These are phyloP conservation scores for Ophiostoma pallidulum DNA, from an alignment of 2,329 filamentous ascomycete genomes.

Conservation along the genomic window DNA sequence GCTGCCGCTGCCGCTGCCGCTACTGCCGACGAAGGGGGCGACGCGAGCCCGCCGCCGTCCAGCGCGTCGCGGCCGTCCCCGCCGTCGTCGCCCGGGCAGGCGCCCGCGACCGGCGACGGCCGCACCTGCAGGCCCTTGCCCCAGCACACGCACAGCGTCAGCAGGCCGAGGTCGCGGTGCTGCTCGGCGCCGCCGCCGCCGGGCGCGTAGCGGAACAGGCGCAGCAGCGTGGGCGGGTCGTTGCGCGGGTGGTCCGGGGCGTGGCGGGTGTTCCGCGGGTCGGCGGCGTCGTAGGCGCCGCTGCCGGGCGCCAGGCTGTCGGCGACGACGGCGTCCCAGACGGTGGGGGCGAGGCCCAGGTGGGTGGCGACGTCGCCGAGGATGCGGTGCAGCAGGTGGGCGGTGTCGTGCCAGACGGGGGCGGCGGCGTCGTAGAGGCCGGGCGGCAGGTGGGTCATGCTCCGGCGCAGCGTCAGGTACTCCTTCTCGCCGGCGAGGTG, in stretches of 20 bases:
- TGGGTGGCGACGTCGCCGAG: slow-evolving; percentile 16
- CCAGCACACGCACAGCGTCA: slow-evolving; percentile 18
- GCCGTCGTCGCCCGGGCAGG: too few relatives aligned
- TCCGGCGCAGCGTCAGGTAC: slow-evolving; percentile 17
- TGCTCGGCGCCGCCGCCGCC: slow-evolving; percentile 17
- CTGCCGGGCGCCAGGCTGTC: slow-evolving; percentile 14
- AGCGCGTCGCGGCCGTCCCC: too few relatives aligned
- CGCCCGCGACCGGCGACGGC: neutral
- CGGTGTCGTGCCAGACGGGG: slow-evolving; percentile 16
- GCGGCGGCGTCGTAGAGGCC: slow-evolving; percentile 1
- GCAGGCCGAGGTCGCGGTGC: slow-evolving; percentile 18
- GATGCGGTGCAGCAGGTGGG: slow-evolving; percentile 17
- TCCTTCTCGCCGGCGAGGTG: slow-evolving; percentile 17
- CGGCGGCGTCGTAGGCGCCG: neutral
- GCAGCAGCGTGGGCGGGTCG: slow-evolving; percentile 18
- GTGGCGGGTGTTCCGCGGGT: slow-evolving; percentile 11
- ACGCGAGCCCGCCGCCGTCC: too few relatives aligned
- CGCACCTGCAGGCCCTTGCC: slow-evolving; percentile 18
- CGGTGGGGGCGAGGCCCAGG: slow-evolving; percentile 12
- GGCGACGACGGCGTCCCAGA: slow-evolving; percentile 13
- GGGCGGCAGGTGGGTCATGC: slow-evolving; percentile 14
- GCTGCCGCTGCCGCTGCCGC: too few relatives aligned
- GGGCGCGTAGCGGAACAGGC: slow-evolving; percentile 19
- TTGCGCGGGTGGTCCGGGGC: slow-evolving; percentile 3
- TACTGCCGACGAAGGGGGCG: too few relatives aligned